Evolutionary conservation across 345 rosid genomes (phyloP), one percentile per base, ranked within the genome.

Genomic region (Eucalyptus decipiens): DNA sequence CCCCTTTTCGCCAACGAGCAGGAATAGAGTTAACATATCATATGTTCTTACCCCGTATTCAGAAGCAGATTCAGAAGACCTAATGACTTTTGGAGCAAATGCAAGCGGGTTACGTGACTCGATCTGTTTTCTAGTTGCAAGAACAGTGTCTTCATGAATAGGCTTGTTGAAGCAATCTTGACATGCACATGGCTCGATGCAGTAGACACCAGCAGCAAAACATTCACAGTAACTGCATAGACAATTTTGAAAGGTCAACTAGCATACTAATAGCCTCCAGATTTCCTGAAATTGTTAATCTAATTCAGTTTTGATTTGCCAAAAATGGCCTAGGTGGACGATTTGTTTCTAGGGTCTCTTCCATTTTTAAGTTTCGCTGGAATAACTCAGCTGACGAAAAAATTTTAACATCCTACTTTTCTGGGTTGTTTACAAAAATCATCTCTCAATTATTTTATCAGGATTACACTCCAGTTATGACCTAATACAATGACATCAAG

Each of bases 61-160:
- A 37, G 92, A 91, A 72, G 91, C 89, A 45, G 97, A 87, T 56
- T 97, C 98, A 47, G 97, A 90, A 88, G 90, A 91, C 90, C 96
- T 91, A 86, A 98, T 95, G 86, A 98, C 99, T 96, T 98, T 98
- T 86, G 99, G 99, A 93, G 99, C 99, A 94, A 98, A 98, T 87
- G 99, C 99, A 91, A 98, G 97, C 15, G 99, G 99, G 86, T 98
- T 98, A 62, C 99, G 97, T 54, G 99, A 96, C 88, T 98, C 99
- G 5, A 98, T 98, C 95, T 98, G 99, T 91, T 96, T 96, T 89
- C 99, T 96, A 89, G 99, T 97, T 91, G 97, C 97, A 76, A 98
- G 97, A 89, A 98, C 99, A 5, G 96, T 95, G 88, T 98, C 99
- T 91, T 97, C 99, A 90, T 98, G 99, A 90, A 97, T 97, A 85